Evolutionary conservation across 495 filamentous ascomycete species (phyloP).

Genomic region (Xylaria nigripes): DNA sequence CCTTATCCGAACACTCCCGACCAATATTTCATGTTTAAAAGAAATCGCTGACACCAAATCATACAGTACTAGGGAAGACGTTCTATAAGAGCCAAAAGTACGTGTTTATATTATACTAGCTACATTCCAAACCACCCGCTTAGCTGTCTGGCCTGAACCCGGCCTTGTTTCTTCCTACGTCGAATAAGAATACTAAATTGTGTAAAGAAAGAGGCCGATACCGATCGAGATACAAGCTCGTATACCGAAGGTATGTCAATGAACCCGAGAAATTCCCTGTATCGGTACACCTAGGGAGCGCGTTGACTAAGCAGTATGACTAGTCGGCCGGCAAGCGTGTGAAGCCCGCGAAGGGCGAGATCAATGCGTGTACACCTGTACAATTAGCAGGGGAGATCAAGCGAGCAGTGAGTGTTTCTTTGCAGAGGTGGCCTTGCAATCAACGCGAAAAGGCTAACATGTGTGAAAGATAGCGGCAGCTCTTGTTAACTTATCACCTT

Average conservation of each 20-base stretch:
- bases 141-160: slow-evolving; percentile 45
- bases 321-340: slow-evolving; percentile 53
- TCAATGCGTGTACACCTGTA: slow-evolving; percentile 17
- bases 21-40: background rate
- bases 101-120: slow-evolving; percentile 66
- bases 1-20: background rate
- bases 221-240: slow-evolving; percentile 64
- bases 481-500: slow-evolving; percentile 63
- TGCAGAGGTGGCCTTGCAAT: background rate
- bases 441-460: slow-evolving; percentile 44
- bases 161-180: background rate
- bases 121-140: slow-evolving; percentile 70
- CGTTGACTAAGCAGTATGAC: background rate
- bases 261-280: background rate
- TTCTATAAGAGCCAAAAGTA: slow-evolving; percentile 28
- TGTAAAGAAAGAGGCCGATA: slow-evolving; percentile 71
- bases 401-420: slow-evolving; percentile 11
- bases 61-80: slow-evolving; percentile 10
- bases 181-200: slow-evolving; percentile 55
- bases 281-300: background rate
- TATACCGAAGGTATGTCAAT: slow-evolving; percentile 41
- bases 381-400: slow-evolving; percentile 28
- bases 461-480: slow-evolving; percentile 46
- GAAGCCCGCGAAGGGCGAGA: slow-evolving; percentile 42
- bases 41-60: background rate